Evolutionary conservation across 1,284 basidiomycete species (phyloP).

Genomic region (Phellopilus nigrolimitatus): DNA sequence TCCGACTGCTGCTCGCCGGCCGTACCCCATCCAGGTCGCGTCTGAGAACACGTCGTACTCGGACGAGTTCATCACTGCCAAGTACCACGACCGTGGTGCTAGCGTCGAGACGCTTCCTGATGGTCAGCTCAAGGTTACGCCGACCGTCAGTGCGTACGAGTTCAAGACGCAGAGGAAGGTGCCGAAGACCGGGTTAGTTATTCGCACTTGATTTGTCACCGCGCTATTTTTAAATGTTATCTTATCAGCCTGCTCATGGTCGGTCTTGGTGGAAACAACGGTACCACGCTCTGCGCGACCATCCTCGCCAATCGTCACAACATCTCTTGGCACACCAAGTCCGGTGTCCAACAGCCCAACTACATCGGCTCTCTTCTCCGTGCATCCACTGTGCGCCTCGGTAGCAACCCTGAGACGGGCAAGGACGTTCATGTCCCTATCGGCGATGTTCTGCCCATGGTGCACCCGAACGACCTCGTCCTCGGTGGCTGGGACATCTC

Average conservation of each 20-base stretch:
- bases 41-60: slow-evolving; percentile 80
- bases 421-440: slow-evolving; percentile 94
- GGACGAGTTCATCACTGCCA: slow-evolving; percentile 78
- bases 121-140: slow-evolving; percentile 74
- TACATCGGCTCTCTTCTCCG: slow-evolving; percentile 94
- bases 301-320: slow-evolving; percentile 95
- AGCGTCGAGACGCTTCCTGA: slow-evolving; percentile 60
- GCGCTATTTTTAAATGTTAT: slow-evolving; percentile 19
- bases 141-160: slow-evolving; percentile 76
- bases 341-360: slow-evolving; percentile 90
- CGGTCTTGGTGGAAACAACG: slow-evolving; percentile 97
- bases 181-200: slow-evolving; percentile 84
- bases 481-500: slow-evolving; percentile 99
- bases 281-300: slow-evolving; percentile 90
- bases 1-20: slow-evolving; percentile 78
- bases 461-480: slow-evolving; percentile 97
- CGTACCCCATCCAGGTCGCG: slow-evolving; percentile 78
- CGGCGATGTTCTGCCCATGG: slow-evolving; percentile 94
- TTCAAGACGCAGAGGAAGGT: slow-evolving; percentile 90
- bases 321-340: slow-evolving; percentile 94
- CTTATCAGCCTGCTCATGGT: slow-evolving; percentile 86
- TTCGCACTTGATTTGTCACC: slow-evolving; percentile 16
- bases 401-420: slow-evolving; percentile 76
- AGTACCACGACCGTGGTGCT: slow-evolving; percentile 81
- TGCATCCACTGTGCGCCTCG: slow-evolving; percentile 92